phyloP scores from a whole-genome alignment of 352 stramenopile species.

The Pythium rishiriense region DNA sequence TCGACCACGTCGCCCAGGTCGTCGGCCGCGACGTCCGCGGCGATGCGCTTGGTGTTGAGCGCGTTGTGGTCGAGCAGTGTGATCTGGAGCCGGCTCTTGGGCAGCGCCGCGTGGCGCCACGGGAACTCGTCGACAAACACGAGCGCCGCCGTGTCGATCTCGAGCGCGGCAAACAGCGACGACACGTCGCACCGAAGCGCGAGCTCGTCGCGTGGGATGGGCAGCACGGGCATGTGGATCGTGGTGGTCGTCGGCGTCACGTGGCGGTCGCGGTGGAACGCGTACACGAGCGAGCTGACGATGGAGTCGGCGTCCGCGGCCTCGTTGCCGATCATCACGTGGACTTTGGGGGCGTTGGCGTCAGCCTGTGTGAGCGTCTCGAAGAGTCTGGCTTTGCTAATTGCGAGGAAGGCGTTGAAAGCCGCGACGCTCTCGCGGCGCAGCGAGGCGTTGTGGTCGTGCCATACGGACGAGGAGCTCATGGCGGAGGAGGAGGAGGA shows the following conservation, averaged over 20 bases:
- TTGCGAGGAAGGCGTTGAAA: conserved; percentile 23
- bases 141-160: conserved; percentile 53
- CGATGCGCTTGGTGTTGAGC: conserved; percentile 60
- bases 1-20: conserved; percentile 49
- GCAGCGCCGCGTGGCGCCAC: conserved; percentile 36
- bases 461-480: conserved; percentile 25
- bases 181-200: conserved; percentile 66
- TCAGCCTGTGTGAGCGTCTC: background rate
- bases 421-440: conserved; percentile 22
- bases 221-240: conserved; percentile 56
- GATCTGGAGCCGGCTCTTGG: conserved; percentile 32
- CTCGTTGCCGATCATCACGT: conserved; percentile 80
- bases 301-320: conserved; percentile 83
- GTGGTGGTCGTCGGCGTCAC: conserved; percentile 1
- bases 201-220: conserved; percentile 64
- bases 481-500: conserved; percentile 11
- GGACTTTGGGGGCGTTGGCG: conserved; percentile 24
- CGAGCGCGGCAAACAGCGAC: conserved; percentile 55
- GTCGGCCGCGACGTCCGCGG: conserved; percentile 6
- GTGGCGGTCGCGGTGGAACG: conserved; percentile 39
- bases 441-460: conserved; percentile 10
- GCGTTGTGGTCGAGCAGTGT: conserved; percentile 81
- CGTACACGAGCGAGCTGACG: conserved; percentile 73
- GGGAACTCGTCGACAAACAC: conserved; percentile 82
- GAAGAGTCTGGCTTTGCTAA: conserved; percentile 2